phyloP scores from a whole-genome alignment of 345 rosid species.

The Abelmoschus esculentus region DNA sequence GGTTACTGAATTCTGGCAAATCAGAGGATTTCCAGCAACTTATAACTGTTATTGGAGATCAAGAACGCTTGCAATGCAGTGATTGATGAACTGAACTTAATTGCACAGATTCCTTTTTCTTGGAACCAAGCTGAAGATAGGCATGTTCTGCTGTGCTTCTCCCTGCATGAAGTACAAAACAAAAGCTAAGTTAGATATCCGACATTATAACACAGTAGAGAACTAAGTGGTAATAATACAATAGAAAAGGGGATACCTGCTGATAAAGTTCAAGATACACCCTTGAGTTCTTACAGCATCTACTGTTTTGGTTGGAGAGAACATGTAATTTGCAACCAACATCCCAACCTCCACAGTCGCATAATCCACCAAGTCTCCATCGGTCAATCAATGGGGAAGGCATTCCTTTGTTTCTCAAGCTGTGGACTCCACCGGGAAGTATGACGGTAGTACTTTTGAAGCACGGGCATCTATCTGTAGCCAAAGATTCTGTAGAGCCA shows the following conservation, averaged over 20 bases:
- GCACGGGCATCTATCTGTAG: neutral
- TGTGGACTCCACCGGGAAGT: constrained; percentile 73
- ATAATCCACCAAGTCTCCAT: constrained; percentile 69
- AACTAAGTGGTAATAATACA: neutral
- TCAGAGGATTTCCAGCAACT: constrained; percentile 33
- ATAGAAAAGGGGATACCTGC: constrained; percentile 36
- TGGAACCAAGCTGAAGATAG: constrained; percentile 48
- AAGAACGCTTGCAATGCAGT: constrained; percentile 69
- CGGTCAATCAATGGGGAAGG: constrained; percentile 67
- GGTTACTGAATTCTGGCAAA: constrained; percentile 14
- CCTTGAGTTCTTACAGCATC: constrained; percentile 15
- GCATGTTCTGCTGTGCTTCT: constrained; percentile 25
- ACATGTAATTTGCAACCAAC: constrained; percentile 64
- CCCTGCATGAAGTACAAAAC: constrained; percentile 26
- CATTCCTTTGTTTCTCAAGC: constrained; percentile 48
- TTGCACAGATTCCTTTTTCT: constrained; percentile 49
- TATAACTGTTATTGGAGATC: constrained; percentile 42
- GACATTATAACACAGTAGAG: neutral
- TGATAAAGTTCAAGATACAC: constrained; percentile 40
- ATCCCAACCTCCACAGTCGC: constrained; percentile 99
- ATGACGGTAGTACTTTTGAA: constrained; percentile 30
- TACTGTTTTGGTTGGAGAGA: constrained; percentile 30
- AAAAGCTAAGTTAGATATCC: neutral
- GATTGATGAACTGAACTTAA: constrained; percentile 54
- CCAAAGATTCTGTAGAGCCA: constrained; percentile 13